These are phyloP conservation scores for Tillandsia fasciculata DNA, from an alignment of 176 grass and related monocot species.

Conservation along the genomic window DNA sequence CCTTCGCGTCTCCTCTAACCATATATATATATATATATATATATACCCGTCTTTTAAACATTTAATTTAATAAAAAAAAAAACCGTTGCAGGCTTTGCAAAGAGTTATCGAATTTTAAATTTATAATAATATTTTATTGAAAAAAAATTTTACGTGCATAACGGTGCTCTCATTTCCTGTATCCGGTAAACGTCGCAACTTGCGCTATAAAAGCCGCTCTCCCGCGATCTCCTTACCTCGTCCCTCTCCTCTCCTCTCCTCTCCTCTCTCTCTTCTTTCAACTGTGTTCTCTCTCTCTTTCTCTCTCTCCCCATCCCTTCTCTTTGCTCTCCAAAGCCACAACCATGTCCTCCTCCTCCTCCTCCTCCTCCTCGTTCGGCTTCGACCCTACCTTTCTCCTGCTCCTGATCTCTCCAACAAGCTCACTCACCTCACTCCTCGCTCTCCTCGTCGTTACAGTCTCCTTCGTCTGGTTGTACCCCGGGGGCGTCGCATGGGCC, in stretches of 20 bases:
- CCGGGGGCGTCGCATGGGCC: constrained; percentile 23
- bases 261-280: background rate
- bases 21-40: no score
- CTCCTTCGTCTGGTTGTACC: constrained; percentile 16
- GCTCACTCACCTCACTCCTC: constrained; percentile 3
- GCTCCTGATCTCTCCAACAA: constrained; percentile 7
- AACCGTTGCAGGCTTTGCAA: no score
- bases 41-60: background rate
- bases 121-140: no score
- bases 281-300: background rate
- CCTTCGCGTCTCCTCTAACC: background rate
- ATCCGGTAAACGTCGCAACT: background rate
- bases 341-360: background rate
- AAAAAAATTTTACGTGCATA: no score
- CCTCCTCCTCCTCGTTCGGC: background rate
- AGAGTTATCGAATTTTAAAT: no score
- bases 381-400: constrained; percentile 5
- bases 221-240: background rate
- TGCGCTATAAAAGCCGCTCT: background rate
- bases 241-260: background rate
- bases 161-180: background rate
- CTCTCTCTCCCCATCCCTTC: background rate
- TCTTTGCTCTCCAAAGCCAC: background rate
- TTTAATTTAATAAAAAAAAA: background rate
- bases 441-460: constrained; percentile 8